Base-by-base conservation (phyloP, 106 monocot genomes). In the Dactylorhiza incarnata region DNA sequence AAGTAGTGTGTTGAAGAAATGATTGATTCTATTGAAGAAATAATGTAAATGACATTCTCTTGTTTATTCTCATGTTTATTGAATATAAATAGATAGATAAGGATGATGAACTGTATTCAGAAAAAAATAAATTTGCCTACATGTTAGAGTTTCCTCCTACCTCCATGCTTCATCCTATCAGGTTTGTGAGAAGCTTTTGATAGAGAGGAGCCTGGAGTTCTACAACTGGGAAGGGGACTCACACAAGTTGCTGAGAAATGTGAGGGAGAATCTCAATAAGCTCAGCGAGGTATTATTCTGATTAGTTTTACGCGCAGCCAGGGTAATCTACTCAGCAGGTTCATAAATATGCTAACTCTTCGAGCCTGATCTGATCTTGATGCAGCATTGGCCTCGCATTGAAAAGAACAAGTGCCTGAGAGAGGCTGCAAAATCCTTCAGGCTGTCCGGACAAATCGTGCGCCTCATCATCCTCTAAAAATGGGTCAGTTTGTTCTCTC, bases 321-420 rank as follows among this genome's bases (percentile, higher is more conserved):
- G 51, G 0, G 2, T n/a, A 29, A 29, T 29, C 29, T 29, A 29
- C 29, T 29, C 29, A 1, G 29, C 29, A 29, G 29, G 2, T 29
- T 29, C 29, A 29, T 29, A 29, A 29, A 29, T 29, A 29, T 29
- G 29, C 29, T 52, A 52, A 14, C 51, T 52, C 14, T 52, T 52
- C 14, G 51, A 10, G 51, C 8, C 14, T 8, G 74, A 23, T 49
- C 73, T 74, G 24, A 45, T 52, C 8, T 51, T 81, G 1, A 24
- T 88, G 73, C 83, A 97, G 96, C 94, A 99, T 43, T 99, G 94
- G 94, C 48, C 91, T 71, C 87, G 93, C 65, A 84, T 89, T 68
- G 91, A 88, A 55, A 99, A 89, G 83, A 94, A 99, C 72, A 86
- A 59, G 78, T 99, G 97, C 76, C 81, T 99, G 56, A 80, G 82